Evolutionary conservation across 257 asterid genomes (phyloP), one percentile per base, ranked within the genome.

Genomic region (Ilex asprella): DNA sequence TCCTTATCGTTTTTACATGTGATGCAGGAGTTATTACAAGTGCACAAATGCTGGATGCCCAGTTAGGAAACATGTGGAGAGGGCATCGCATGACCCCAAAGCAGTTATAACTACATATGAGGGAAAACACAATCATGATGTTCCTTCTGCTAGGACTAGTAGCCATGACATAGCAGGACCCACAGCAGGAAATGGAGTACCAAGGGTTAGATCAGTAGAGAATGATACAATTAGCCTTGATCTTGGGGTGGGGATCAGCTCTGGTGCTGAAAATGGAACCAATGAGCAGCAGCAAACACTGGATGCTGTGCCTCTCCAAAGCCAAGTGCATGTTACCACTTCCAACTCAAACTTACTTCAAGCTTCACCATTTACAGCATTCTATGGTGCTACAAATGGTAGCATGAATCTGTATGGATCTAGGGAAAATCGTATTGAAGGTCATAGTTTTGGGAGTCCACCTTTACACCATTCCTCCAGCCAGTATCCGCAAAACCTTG

Each of bases 51-150:
- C 85, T 5, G 96, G 94, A 53, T 93, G 99, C 84, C 94, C 91
- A 1, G 99, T 93, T 63, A 75, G 99, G 76, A 93, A 93, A 74
- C 99, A 89, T 13, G 99, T 93, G 59, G 99, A 93, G 67, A 82
- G 99, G 79, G 99, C 99, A 16, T 87, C 95, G 3, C 95, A 93
- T 57, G 99, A 93, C 72, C 95, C 93, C 9, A 89, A 85, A 85
- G 95, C 97, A 49, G 99, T 93, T 56, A 89, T 93, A 67, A 93
- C 99, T 21, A 87, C 99, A 5, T 93, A 93, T 11, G 99, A 93
- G 73, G 97, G 99, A 13, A 93, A 89, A 73, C 99, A 89, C 88
- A 87, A 85, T 81, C 97, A 93, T 12, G 92, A 89, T 13, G 94
- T 93, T 55, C 97, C 97, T 0, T 74, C 80, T 47, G 88, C 91